phyloP scores from a whole-genome alignment of 495 filamentous ascomycete genomes.

The Xylaria venustula region DNA sequence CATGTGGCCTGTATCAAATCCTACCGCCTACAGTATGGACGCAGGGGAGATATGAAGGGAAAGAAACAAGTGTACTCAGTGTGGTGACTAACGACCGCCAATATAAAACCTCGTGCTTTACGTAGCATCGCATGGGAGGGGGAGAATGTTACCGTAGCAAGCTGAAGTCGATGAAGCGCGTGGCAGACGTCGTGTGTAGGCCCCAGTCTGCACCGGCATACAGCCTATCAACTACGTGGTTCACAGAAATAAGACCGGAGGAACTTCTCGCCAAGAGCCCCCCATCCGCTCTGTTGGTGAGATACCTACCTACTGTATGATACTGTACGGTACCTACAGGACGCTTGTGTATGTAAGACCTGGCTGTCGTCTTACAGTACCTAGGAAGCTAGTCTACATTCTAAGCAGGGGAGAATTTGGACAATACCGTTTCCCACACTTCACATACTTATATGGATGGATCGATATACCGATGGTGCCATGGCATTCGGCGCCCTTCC shows the following conservation, averaged over 20 bases:
- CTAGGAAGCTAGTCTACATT: neutral
- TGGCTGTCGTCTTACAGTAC: neutral
- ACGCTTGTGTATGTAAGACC: neutral
- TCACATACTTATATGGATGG: neutral
- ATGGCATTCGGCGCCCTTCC: neutral
- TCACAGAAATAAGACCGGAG: slow-evolving; percentile 14
- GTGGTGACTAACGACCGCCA: neutral
- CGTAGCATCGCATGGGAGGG: neutral
- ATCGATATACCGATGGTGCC: neutral
- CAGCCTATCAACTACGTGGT: neutral
- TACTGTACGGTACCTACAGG: no score
- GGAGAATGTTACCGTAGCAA: slow-evolving; percentile 13
- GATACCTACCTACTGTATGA: neutral
- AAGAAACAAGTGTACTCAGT: neutral
- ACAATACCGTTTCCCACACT: neutral
- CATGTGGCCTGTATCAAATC: slow-evolving; percentile 11
- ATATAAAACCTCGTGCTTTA: slow-evolving; percentile 6
- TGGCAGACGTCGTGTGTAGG: slow-evolving; percentile 9
- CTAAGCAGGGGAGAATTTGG: neutral
- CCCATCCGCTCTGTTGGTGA: neutral
- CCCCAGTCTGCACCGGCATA: neutral
- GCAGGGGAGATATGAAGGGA: neutral
- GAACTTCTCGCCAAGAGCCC: slow-evolving; percentile 11
- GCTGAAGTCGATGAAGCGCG: slow-evolving; percentile 17
- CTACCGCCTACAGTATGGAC: neutral